Percentiles rank a stretch among this genome's conserved stretches.
Conservation (phyloP, 441 rosid genomes). For the Croton setiger region DNA sequence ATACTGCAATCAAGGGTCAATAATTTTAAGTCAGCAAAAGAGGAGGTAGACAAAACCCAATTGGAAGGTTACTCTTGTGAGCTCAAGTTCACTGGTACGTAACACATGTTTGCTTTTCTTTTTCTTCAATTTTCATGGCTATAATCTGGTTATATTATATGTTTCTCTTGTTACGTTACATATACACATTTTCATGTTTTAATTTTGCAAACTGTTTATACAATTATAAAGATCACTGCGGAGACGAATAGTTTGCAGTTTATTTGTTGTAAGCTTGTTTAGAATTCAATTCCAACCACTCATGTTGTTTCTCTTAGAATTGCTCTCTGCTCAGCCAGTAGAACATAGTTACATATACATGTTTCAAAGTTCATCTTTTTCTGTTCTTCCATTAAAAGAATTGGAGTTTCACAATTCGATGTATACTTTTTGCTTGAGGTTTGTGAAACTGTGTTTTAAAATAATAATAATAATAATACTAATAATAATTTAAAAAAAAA, state of each 20-base stretch:
- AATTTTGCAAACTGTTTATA: background rate
- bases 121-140: background rate
- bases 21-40: constrained; percentile 60
- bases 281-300: background rate
- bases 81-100: constrained; percentile 58
- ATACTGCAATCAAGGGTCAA: constrained; percentile 92
- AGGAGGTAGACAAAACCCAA: constrained; percentile 38
- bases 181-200: background rate
- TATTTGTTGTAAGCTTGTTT: background rate
- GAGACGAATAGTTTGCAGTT: background rate
- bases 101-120: background rate
- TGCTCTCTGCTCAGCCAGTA: background rate
- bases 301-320: background rate
- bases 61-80: constrained; percentile 75
- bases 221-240: background rate
- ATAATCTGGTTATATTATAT: background rate
- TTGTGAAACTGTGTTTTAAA: background rate
- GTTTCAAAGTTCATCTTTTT: background rate
- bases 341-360: background rate
- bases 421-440: background rate
- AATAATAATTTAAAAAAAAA: too few species aligned
- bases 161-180: background rate
- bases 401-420: background rate
- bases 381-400: background rate
- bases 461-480: too few species aligned